Percentiles rank a stretch among this genome's conserved stretches.
phyloP scores from a whole-genome alignment of 768 basidiomycete species.

The Sistotremastrum suecicum region DNA sequence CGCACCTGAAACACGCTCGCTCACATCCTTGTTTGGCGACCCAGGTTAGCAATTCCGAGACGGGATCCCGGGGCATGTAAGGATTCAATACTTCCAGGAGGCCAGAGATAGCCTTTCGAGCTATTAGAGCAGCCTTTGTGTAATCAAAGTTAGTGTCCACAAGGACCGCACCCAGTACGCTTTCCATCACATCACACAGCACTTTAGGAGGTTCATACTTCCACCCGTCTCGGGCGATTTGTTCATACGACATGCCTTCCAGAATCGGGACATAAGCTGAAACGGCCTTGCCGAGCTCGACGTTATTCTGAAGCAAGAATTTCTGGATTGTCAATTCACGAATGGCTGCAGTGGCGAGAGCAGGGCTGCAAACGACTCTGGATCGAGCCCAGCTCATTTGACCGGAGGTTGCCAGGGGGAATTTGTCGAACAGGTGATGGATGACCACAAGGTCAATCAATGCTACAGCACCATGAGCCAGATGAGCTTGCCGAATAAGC shows the following conservation, averaged over 20 bases:
- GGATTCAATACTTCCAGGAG: conserved; percentile 47
- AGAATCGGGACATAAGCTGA: conserved; percentile 45
- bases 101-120: conserved; percentile 52
- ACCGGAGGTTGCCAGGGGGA: conserved; percentile 58
- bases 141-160: conserved; percentile 68
- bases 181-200: conserved; percentile 74
- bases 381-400: conserved; percentile 60
- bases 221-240: conserved; percentile 62
- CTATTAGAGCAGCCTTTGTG: conserved; percentile 46
- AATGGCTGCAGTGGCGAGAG: conserved; percentile 57
- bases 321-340: conserved; percentile 54
- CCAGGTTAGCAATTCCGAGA: conserved; percentile 61
- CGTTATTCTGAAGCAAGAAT: conserved; percentile 51
- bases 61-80: conserved; percentile 52
- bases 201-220: conserved; percentile 77
- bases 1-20: conserved; percentile 31
- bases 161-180: conserved; percentile 70
- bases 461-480: conserved; percentile 26
- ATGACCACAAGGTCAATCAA: conserved; percentile 60
- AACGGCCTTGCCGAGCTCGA: conserved; percentile 54
- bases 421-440: conserved; percentile 55
- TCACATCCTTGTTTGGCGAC: conserved; percentile 42
- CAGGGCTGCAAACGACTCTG: conserved; percentile 58
- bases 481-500: background rate
- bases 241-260: conserved; percentile 35